phyloP scores from a whole-genome alignment of 148 eudicot genomes.

The Silene uniflora region DNA sequence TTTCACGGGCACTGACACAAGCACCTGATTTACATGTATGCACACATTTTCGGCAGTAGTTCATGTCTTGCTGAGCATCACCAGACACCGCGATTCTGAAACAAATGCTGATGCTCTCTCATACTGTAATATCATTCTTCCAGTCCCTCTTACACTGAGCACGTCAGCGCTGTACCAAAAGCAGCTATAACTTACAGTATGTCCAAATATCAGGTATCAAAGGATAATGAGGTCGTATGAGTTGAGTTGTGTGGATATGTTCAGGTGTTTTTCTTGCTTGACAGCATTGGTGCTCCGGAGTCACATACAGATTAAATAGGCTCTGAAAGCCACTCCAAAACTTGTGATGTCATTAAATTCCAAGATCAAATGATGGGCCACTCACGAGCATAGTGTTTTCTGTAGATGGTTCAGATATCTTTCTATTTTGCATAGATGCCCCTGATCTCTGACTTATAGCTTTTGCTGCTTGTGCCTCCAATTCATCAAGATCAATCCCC shows the following conservation, averaged over 20 bases:
- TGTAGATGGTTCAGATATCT: conserved; percentile 24
- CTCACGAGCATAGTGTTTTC: conserved; percentile 21
- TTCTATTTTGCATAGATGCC: conserved; percentile 25
- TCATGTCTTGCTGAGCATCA: background rate
- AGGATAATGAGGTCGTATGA: background rate
- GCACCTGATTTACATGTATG: background rate
- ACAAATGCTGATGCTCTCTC: background rate
- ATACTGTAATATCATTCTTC: background rate
- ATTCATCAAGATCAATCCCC: conserved; percentile 77
- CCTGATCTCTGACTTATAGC: conserved; percentile 43
- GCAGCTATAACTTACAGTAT: conserved; percentile 2
- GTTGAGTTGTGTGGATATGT: background rate
- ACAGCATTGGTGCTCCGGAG: background rate
- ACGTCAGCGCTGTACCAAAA: background rate
- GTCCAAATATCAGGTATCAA: background rate
- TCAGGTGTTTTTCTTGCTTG: background rate
- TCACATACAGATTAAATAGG: background rate
- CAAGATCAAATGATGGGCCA: conserved; percentile 86
- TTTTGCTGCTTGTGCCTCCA: conserved; percentile 76
- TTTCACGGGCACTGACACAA: background rate
- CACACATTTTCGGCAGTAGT: background rate
- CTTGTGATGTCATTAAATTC: conserved; percentile 35
- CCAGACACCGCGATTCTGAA: background rate
- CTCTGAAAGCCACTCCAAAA: background rate
- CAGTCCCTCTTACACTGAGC: background rate